Base-by-base conservation (phyloP, 163 green algal genomes). In the Trebouxiophyceae sp. region DNA sequence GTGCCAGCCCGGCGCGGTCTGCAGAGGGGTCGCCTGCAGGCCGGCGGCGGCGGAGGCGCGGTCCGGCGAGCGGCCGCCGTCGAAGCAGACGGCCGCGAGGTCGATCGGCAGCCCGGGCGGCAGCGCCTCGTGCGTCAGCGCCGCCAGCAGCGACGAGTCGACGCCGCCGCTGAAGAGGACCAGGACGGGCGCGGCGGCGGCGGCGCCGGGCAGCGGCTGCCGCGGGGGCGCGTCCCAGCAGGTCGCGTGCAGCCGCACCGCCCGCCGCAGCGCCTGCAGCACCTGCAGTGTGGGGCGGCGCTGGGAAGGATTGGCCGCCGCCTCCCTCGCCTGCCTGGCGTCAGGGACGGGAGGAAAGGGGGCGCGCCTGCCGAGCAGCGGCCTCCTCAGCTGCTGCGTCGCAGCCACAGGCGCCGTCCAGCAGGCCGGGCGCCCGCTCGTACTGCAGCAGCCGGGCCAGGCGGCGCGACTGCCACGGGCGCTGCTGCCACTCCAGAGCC, bases 101-200 rank as follows among this genome's bases (percentile, higher is more conserved):
- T 97, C 92, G 22, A 97, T 93, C 5, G 86, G 81, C 3, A 63
- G 60, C 4, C 60, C 61, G 0, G 55, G 34, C 0, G 81, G 80
- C 29, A 90, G 54, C 4, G 56, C 45, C 59, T 70, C 28, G 67
- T 95, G 81, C 0, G 88, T 82, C 7, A 97, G 70, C 2, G 82
- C 84, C 3, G 92, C 91, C 12, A 98, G 62, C 1, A 98, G 77
- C 8, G 86, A 90, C 23, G 83, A 95, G 75, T 98, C 92, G 7
- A 96, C 84, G 0, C 92, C 92, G 0, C 92, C 92, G 57, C 86
- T 96, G 77, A 98, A 97, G 22, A 98, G 80, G 0, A 98, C 60
- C 34, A 92, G 71, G 26, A 97, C 62, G 2, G 69, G 39, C 45
- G 85, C 59, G 27, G 73, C 32, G 1, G 67, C 33, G 24, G 6